Evolutionary conservation across 345 rosid species (phyloP).

Genomic region (Gossypium mustelinum): DNA sequence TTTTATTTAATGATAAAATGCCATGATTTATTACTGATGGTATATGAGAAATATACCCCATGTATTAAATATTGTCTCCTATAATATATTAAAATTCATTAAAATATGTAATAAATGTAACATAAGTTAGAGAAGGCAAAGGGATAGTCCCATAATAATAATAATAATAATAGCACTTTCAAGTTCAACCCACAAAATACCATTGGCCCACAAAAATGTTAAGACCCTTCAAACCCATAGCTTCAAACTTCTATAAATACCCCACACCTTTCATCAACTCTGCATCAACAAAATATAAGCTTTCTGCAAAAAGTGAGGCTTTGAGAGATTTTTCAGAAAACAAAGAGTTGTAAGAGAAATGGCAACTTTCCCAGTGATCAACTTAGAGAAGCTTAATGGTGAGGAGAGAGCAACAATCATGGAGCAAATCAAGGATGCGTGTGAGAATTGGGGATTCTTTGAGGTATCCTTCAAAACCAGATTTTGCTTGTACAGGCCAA

Average conservation of each 20-base stretch:
- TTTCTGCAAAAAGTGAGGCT: background rate
- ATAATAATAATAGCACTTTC: too few relatives aligned
- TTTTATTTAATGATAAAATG: too few relatives aligned
- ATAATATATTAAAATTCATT: too few relatives aligned
- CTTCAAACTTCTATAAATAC: conserved; percentile 29
- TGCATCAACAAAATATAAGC: background rate
- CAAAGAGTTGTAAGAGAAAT: conserved; percentile 24
- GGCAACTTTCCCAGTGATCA: conserved; percentile 69
- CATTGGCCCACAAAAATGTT: background rate
- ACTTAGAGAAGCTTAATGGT: conserved; percentile 59
- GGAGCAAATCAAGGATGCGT: conserved; percentile 87
- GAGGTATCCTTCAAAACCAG: conserved; percentile 45
- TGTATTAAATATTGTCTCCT: too few relatives aligned
- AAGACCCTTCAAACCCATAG: background rate
- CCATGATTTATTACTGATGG: too few relatives aligned
- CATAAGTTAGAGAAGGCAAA: too few relatives aligned
- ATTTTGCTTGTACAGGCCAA: too few relatives aligned
- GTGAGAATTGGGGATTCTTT: conserved; percentile 98
- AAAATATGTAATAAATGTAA: too few relatives aligned
- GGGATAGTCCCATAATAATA: too few relatives aligned
- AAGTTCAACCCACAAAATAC: too few relatives aligned
- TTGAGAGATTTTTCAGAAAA: background rate
- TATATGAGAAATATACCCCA: too few relatives aligned
- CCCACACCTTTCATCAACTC: background rate
- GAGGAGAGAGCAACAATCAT: conserved; percentile 50